A percentile compares a stretch with the other conserved stretches of the same genome.
Evolutionary conservation across 805 yeast species (phyloP).

Genomic region (Kodamaea leandrae): DNA sequence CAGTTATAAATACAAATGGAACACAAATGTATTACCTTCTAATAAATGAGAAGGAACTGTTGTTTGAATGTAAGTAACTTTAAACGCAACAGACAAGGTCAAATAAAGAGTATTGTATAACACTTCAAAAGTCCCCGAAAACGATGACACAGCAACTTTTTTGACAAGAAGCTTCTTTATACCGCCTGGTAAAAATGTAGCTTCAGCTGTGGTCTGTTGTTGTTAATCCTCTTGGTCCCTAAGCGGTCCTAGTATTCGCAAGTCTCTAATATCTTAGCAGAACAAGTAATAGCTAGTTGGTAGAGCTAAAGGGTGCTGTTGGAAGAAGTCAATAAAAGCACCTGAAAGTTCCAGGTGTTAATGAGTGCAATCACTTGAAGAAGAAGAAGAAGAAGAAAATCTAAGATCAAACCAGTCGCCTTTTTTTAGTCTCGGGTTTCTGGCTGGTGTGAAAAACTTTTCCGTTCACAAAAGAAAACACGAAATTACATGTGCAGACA

Average conservation of each 20-base stretch:
- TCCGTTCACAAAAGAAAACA: constrained; percentile 1
- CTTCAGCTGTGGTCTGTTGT: background rate
- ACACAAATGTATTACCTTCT: constrained; percentile 7
- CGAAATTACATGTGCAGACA: constrained; percentile 1
- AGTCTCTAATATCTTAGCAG: constrained; percentile 3
- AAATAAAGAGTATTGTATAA: background rate
- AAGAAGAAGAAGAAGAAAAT: constrained; percentile 10
- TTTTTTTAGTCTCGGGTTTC: constrained; percentile 3
- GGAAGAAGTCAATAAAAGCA: constrained; percentile 9
- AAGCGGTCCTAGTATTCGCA: background rate
- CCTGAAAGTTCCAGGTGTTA: constrained; percentile 9
- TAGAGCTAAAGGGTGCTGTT: constrained; percentile 6
- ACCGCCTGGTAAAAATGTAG: too few relatives aligned
- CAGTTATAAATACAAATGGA: constrained; percentile 6
- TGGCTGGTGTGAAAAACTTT: constrained; percentile 4
- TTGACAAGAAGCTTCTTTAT: background rate
- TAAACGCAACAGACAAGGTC: background rate
- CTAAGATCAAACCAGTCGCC: constrained; percentile 3
- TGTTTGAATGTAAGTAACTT: background rate
- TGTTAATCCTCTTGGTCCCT: background rate
- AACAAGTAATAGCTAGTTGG: constrained; percentile 1
- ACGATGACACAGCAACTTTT: too few relatives aligned
- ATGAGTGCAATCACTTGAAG: constrained; percentile 11
- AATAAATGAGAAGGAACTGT: background rate
- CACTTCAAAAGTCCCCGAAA: background rate